phyloP scores from a whole-genome alignment of 371 early-diverging fungal species.

The Mucor irregularis region DNA sequence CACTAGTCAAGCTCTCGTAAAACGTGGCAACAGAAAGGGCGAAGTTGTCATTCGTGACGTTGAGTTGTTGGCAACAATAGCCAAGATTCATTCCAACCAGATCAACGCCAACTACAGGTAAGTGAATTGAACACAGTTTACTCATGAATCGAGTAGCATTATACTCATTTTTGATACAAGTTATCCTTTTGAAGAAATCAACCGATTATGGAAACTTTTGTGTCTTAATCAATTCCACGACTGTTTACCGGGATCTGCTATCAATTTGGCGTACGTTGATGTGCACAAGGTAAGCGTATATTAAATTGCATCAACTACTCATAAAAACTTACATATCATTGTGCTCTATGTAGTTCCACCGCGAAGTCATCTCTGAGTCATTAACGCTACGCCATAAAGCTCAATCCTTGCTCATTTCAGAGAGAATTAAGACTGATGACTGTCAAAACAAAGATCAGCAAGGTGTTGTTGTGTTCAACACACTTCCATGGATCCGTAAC shows the following conservation, averaged over 20 bases:
- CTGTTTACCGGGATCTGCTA: conserved; percentile 91
- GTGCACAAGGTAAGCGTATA: conserved; percentile 55
- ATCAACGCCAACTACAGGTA: conserved; percentile 11
- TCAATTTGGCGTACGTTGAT: conserved; percentile 89
- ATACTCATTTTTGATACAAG: background rate
- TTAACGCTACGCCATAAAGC: conserved; percentile 35
- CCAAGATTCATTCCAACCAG: conserved; percentile 21
- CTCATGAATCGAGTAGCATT: background rate
- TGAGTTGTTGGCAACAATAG: conserved; percentile 69
- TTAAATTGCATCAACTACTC: background rate
- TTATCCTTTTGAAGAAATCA: conserved; percentile 78
- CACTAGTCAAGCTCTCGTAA: conserved; percentile 88
- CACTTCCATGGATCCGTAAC: conserved; percentile 77
- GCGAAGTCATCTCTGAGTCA: conserved; percentile 39
- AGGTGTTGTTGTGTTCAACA: conserved; percentile 74
- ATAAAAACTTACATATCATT: too few relatives aligned
- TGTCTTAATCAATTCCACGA: conserved; percentile 97
- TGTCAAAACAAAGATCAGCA: background rate
- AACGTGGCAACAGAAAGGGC: conserved; percentile 81
- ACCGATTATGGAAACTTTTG: conserved; percentile 87
- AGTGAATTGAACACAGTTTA: background rate
- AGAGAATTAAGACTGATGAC: background rate
- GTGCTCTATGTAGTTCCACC: conserved; percentile 41
- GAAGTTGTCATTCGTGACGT: conserved; percentile 86
- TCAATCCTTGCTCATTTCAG: conserved; percentile 25